These are phyloP conservation scores for Pythium grandisporangium DNA, from an alignment of 352 stramenopile species.

Conservation along the genomic window DNA sequence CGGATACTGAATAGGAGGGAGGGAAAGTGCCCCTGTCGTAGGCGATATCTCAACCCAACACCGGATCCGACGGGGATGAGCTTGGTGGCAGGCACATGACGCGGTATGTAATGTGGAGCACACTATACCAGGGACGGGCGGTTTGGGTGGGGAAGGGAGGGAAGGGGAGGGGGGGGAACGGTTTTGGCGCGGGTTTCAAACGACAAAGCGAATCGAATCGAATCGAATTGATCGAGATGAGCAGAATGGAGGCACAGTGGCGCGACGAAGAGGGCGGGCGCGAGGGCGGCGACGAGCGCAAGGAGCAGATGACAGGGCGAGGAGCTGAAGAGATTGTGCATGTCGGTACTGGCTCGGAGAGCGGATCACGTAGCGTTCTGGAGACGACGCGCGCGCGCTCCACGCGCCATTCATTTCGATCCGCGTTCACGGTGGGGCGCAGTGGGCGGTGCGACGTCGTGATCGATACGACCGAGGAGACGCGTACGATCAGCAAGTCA, in stretches of 20 bases:
- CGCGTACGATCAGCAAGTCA: conserved; percentile 67
- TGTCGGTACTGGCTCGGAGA: not conserved
- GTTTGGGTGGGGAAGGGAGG: too few species aligned
- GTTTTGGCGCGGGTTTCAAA: not conserved
- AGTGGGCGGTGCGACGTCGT: conserved; percentile 61
- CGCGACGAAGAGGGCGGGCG: not conserved
- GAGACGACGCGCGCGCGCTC: not conserved
- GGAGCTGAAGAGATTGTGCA: too few species aligned
- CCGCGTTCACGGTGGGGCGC: conserved; percentile 58
- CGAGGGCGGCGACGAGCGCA: conserved; percentile 1
- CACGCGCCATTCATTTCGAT: conserved; percentile 16
- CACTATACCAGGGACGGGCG: too few species aligned
- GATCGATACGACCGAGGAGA: conserved; percentile 61
- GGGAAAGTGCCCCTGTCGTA: too few species aligned
- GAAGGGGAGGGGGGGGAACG: not conserved
- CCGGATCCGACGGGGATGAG: not conserved
- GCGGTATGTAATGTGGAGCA: too few species aligned
- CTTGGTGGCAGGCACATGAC: not conserved
- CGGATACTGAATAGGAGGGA: not conserved
- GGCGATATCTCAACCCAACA: not conserved
- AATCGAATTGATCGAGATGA: not conserved
- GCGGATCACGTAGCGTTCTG: not conserved
- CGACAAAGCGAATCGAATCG: not conserved
- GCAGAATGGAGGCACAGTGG: conserved; percentile 10
- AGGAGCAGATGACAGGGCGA: conserved; percentile 6